Base-by-base conservation (phyloP, 352 stramenopile genomes). In the Globisporangium yorkense region DNA sequence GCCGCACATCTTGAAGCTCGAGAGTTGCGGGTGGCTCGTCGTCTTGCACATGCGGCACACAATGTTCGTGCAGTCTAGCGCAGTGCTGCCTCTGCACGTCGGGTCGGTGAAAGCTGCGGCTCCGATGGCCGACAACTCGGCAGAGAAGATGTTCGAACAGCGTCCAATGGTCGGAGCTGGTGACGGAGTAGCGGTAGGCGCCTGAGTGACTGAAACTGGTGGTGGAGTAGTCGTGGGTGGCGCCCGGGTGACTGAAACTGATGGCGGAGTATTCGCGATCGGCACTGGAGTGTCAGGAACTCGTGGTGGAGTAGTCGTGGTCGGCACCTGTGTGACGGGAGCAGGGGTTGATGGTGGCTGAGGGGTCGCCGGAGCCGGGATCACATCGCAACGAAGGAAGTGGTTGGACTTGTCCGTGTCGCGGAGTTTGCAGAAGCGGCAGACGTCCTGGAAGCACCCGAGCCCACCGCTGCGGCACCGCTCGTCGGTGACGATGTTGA, bases 401-500 rank as follows among this genome's bases (percentile, higher is more conserved):
- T 63, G 45, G 37, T 54, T 48, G 12, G 62, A 63, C n/a, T 66
- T 37, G 3, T 27, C 6, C 2, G 62, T 65, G 24, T 50, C 40
- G 29, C 40, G 29, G 12, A 45, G 16, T 40, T 60, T 59, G 40
- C 62, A 68, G 27, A 62, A 65, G 21, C 62, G 62, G 10, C 62
- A 68, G 20, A 57, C 31, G 9, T 61, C 40, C 40, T 55, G 33
- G 16, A 61, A 55, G 41, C 62, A 68, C 8, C 62, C 62, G 18
- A 68, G 51, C 37, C 56, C 57, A 16, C 62, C 62, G 15, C 47
- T 27, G 20, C 18, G 45, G 16, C 62, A 68, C 15, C 39, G 24
- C 20, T 31, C 29, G 18, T 68, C 62, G 13, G 57, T 65, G 29
- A 56, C 53, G 7, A 56, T 31, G 53, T 65, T n/a, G 40, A 68